A percentile compares a stretch with the other conserved stretches of the same genome.
Conservation (phyloP, 2,329 filamentous ascomycete species). For the Lasiodiplodia hormozganensis region DNA sequence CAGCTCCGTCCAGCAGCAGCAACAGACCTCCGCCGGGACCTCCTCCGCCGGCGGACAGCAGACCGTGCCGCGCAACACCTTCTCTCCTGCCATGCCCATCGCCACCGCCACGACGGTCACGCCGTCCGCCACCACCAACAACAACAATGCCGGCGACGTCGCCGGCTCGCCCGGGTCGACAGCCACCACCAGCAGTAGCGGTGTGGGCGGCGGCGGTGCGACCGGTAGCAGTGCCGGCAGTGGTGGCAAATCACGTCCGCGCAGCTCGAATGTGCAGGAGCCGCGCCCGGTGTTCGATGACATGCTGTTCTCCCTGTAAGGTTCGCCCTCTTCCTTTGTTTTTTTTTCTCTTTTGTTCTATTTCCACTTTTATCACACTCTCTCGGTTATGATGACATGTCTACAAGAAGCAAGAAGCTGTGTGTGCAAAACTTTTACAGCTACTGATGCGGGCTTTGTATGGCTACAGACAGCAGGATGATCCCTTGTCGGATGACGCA, state of each 20-base stretch:
- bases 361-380: neutral
- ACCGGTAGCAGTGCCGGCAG: neutral
- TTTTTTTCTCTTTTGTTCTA: neutral
- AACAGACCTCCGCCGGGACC: neutral
- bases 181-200: neutral
- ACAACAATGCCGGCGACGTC: neutral
- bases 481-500: slow-evolving; percentile 19
- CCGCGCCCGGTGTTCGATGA: slow-evolving; percentile 25
- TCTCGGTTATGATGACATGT: neutral
- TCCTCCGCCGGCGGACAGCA: neutral
- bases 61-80: neutral
- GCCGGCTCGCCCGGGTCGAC: slow-evolving; percentile 7
- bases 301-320: slow-evolving; percentile 29
- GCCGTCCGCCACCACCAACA: neutral
- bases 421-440: neutral
- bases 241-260: slow-evolving; percentile 15
- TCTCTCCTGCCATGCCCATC: neutral
- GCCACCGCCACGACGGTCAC: neutral
- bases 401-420: neutral
- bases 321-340: slow-evolving; percentile 8
- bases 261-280: slow-evolving; percentile 21
- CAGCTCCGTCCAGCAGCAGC: neutral
- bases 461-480: slow-evolving; percentile 17
- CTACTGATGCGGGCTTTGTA: slow-evolving; percentile 10
- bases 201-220: neutral